Evolutionary conservation across 208 protist genomes (phyloP), one percentile per base, ranked within the genome.

Genomic region (Leishmania arabica): DNA sequence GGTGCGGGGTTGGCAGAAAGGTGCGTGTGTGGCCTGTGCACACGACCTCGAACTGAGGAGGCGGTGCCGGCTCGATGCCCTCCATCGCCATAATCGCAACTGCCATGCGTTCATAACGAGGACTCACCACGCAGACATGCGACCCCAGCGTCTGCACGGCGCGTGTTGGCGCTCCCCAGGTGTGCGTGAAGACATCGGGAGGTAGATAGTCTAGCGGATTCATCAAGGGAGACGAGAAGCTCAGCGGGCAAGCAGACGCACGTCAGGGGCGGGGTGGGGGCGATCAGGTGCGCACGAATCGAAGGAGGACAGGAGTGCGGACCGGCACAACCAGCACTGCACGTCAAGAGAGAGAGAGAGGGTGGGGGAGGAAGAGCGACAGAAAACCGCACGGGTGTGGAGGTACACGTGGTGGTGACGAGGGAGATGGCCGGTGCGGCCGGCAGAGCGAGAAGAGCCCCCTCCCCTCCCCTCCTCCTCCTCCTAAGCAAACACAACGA

Each of bases 1-100:
- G 3, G 77, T 81, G 82, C 47, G 82, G 82, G 42, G 72, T 78
- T 9, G 82, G 77, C 8, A 85, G 77, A 56, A 78, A 74, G 9
- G 71, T 81, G 45, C 77, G 82, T 9, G 54, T 64, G 62, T 75
- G 62, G 3, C 82, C 77, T 6, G 56, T 71, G 69, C 81, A 80
- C n/a, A 84, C 37, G n/a, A 53, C 34, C 15, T 70, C 47, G 71
- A 51, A 76, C 72, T 58, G 76, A 72, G 42, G 76, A 1, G 62
- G 64, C 34, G n/a, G 27, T 60, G 47, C 27, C 21, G 17, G 24
- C 31, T n/a, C 70, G 58, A 51, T 53, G 56, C 19, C 40, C 3
- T 53, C 45, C 40, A 34, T 31, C 40, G 24, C 40, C 45, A 53
- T 21, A 73, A 8, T 37, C 24, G 66, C 8, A 7, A 75, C 66